Conservation (phyloP, 257 asterid species). For the Ajuga chamaepitys region DNA sequence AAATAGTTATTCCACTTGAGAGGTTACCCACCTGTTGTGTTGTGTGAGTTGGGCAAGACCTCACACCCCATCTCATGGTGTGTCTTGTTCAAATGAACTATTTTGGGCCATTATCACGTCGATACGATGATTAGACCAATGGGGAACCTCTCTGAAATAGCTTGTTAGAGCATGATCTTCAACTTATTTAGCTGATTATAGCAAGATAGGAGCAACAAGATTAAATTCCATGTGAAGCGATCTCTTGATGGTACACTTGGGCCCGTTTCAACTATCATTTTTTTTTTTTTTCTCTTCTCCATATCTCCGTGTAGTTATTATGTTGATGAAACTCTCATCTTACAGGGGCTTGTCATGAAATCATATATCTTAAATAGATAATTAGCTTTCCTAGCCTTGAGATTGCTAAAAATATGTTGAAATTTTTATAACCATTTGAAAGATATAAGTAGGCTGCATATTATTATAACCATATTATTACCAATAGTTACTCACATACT, state of each 20-base stretch:
- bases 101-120: too few relatives aligned
- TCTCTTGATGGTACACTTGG: neutral
- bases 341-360: neutral
- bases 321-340: neutral
- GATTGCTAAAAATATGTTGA: neutral
- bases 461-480: conserved; percentile 41
- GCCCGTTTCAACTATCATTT: neutral
- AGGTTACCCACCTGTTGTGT: too few relatives aligned
- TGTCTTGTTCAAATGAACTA: too few relatives aligned
- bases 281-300: neutral
- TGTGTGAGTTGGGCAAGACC: too few relatives aligned
- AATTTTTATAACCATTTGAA: neutral
- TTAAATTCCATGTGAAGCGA: neutral
- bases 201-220: neutral
- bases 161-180: neutral
- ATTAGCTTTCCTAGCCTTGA: neutral
- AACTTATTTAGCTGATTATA: neutral
- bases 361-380: neutral
- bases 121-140: neutral
- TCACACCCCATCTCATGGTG: too few relatives aligned
- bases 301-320: neutral
- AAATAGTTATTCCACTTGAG: too few relatives aligned
- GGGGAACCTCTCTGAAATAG: neutral
- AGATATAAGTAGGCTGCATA: neutral
- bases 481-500: conserved; percentile 95